Evolutionary conservation across 306 rosid species (phyloP), one percentile per base, ranked within the genome.

Genomic region (Senna tora): DNA sequence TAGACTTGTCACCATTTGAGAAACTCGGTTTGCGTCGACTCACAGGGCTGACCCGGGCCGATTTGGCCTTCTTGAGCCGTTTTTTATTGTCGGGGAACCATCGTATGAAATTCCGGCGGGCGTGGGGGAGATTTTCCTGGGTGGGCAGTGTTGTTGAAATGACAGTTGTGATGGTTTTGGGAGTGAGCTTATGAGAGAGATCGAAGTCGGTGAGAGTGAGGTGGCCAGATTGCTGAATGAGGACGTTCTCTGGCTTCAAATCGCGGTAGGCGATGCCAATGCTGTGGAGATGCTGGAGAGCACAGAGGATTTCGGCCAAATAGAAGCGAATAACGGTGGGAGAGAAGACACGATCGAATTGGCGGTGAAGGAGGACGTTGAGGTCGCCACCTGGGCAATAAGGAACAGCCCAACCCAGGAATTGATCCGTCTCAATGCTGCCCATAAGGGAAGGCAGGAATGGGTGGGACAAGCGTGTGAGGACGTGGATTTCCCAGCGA

Each of bases 331-430:
- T 88, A 11, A 84, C 93, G 3, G 90, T 16, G 0, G 91, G 86
- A 42, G 97, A 95, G 89, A 89, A 95, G 20, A 88, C 89, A 7
- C 80, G 85, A 76, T 95, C 99, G 9, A 60, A 54, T 67, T 95
- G 99, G 7, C 82, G 90, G 85, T 91, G 82, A 1, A 97, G 93
- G 39, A 95, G 94, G 69, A 78, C 87, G 75, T 95, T 90, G 45
- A 95, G 96, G 69, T 95, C 96, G 6, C 99, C 99, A 0, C 99
- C 99, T 1, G 97, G 86, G 75, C 99, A 95, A 76, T 84, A 95
- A 1, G 99, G 99, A 0, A 91, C 72, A 16, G 96, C 97, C 96
- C 96, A 91, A 1, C 84, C 96, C 7, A 95, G 32, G 12, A 83
- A 86, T 2, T 82, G 83, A 2, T 77, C 71, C 21, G 92, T 77